Evolutionary conservation across 257 asterid species (phyloP), one percentile per base, ranked within the genome.

Genomic region (Solanum paucissectum): DNA sequence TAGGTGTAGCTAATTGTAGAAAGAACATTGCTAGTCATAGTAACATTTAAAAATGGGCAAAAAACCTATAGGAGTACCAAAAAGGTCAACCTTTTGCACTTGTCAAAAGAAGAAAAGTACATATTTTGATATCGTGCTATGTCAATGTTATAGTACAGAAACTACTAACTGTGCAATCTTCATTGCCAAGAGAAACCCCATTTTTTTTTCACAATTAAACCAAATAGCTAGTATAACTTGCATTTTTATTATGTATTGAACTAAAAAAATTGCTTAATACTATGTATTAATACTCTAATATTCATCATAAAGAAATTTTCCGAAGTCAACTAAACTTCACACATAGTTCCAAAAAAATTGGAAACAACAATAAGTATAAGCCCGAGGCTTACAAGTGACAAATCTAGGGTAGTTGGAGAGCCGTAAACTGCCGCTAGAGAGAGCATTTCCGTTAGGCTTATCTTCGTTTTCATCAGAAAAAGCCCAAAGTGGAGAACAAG

Each of bases 401-500:
- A 89, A 88, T 88, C 90, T 93, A 42, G 95, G 92, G 82, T 91
- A 90, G 83, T 91, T 94, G 3, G 94, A 85, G 6, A 91, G 89
- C 36, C 92, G 90, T 84, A 91, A 87, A 87, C 88, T 93, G 3
- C 90, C 90, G 38, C 87, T 88, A 49, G 93, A 86, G 74, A 72
- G 27, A 79, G 85, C 85, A 44, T 79, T 79, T 79, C 66, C 85
- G 10, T 33, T 44, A 79, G 85, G 85, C n/a, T 86, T 88, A 37
- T 68, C 85, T 83, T 91, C 90, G 62, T 90, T 92, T 23, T 94
- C 98, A 55, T 95, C 98, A 74, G 98, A 88, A 86, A 92, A 94
- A 0, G 95, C 93, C 99, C 96, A 95, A 25, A 94, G 96, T 9
- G 99, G 98, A 40, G 96, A 94, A 84, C 89, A 95, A 27, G 98